Base-by-base conservation (phyloP, 2,329 filamentous ascomycete species). In the Stylonectria norvegica region DNA sequence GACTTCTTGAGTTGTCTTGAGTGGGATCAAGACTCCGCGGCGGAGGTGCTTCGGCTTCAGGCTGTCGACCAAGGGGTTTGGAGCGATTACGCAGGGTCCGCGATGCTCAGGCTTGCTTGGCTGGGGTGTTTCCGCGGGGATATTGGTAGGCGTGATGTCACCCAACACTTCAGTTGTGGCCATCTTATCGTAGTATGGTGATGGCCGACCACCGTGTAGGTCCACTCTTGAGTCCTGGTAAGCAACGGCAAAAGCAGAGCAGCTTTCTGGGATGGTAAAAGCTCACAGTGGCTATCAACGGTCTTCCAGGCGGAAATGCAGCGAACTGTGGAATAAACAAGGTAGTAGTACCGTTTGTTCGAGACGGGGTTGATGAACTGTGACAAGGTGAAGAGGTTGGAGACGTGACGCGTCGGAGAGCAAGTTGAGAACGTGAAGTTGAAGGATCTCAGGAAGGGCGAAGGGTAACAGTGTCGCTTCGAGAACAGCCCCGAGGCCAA, bases 1-100 rank as follows among this genome's bases (percentile, higher is more conserved):
- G 37, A 81, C 71, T 59, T 85, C 81, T 32, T 82, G 71, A 2
- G 75, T 77, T 4, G 81, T 84, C 63, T 83, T 83, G 34, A 85
- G 67, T 20, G 79, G 78, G 30, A 83, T 74, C 32, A 85, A 60
- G 20, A 78, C 72, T 12, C 74, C 74, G 15, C 64, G 63, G 14
- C 68, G 61, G 17, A 68, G 50, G 16, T 71, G 60, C 1, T 57
- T 42, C 4, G 58, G 45, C 20, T 59, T 61, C 8, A 71, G 49
- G 17, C 63, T 56, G 31, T 69, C 60, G 14, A 68, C 57, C 27
- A 71, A 48, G 9, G 60, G 61, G 36, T 69, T 69, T n/a, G 65
- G 50, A 20, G 57, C 37, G 20, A 61, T 40, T 36, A 55, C 51
- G 19, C 38, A 46, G n/a, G 55, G 55, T 4, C 45, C 55, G 11